Percentiles rank a stretch among this genome's conserved stretches.
Evolutionary conservation across 2,329 filamentous ascomycete species (phyloP).

Genomic region (Escovopsis weberi): DNA sequence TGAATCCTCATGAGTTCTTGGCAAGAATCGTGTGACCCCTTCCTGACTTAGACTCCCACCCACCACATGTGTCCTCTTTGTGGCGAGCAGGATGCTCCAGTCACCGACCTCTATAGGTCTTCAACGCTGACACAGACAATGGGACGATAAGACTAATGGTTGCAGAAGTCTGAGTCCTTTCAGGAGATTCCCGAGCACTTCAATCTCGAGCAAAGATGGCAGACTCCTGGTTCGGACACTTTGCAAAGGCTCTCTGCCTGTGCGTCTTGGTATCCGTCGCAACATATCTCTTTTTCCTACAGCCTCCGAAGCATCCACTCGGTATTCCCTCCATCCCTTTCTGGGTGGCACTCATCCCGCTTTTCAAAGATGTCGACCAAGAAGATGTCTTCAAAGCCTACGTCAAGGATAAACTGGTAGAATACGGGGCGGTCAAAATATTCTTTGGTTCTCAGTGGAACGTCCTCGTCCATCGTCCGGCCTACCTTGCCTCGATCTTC

Average conservation of each 20-base stretch:
- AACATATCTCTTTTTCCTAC: slow-evolving; percentile 8
- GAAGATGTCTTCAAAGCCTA: slow-evolving; percentile 24
- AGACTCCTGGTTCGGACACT: background rate
- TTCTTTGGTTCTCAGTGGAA: slow-evolving; percentile 36
- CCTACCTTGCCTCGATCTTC: slow-evolving; percentile 26
- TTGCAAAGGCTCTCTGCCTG: background rate
- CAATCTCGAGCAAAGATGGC: background rate
- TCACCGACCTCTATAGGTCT: too few species aligned
- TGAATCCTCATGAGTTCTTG: too few species aligned
- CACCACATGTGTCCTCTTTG: too few species aligned
- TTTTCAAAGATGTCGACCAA: slow-evolving; percentile 28
- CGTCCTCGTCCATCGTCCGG: slow-evolving; percentile 28
- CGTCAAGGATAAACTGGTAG: slow-evolving; percentile 21
- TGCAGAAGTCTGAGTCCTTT: too few species aligned
- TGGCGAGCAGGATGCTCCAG: too few species aligned
- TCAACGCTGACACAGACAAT: too few species aligned
- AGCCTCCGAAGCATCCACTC: slow-evolving; percentile 14
- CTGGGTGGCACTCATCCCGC: slow-evolving; percentile 26
- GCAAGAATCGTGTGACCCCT: too few species aligned
- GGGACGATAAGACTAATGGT: too few species aligned
- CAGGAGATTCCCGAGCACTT: too few species aligned
- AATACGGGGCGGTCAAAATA: slow-evolving; percentile 31
- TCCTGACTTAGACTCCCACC: too few species aligned
- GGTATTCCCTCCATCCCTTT: slow-evolving; percentile 29
- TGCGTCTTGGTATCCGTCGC: background rate